Evolutionary conservation across 2,329 filamentous ascomycete genomes (phyloP), one percentile per base, ranked within the genome.

Genomic region (Colletotrichum tropicale): DNA sequence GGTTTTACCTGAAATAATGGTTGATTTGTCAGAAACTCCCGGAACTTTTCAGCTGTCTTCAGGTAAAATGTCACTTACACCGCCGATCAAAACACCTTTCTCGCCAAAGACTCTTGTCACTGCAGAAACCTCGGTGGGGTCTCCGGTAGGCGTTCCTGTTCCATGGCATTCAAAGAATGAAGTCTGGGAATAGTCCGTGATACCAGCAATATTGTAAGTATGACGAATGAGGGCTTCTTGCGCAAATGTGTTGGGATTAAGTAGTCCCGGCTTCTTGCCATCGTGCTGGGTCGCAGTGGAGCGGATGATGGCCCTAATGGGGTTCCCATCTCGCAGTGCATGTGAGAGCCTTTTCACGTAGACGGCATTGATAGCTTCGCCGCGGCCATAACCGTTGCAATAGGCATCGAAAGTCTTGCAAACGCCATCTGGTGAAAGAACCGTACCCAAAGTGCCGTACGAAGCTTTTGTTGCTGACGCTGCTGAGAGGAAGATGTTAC

Each of bases 81-180:
- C 82, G 80, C 52, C 78, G 26, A 83, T 81, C 38, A 80, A 75
- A 21, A 82, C 69, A 5, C 80, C 79, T 0, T 77, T 26, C 1
- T 79, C 64, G 0, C 78, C 80, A 68, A 86, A 86, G 1, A 83
- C 79, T 1, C 76, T 74, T 1, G 77, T 79, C 3, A 89, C 80
- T 1, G 85, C 85, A 0, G 66, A 68, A 2, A 84, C 80, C 68
- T 88, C 87, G 6, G 84, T 78, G 0, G 84, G 85, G 66, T 89
- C 87, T 0, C 88, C 88, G 0, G 80, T 81, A 2, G 77, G 66
- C 0, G 88, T 89, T 1, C 87, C 87, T 0, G 88, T 89, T 0
- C 87, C 87, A 36, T 89, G 88, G 26, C 83, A 84, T 74, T 88
- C 84, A 1, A 84, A 66, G 32, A 81, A 81, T 8, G 76, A 79